phyloP scores from a whole-genome alignment of 78 protist species.

The Pigoraptor vietnamica region DNA sequence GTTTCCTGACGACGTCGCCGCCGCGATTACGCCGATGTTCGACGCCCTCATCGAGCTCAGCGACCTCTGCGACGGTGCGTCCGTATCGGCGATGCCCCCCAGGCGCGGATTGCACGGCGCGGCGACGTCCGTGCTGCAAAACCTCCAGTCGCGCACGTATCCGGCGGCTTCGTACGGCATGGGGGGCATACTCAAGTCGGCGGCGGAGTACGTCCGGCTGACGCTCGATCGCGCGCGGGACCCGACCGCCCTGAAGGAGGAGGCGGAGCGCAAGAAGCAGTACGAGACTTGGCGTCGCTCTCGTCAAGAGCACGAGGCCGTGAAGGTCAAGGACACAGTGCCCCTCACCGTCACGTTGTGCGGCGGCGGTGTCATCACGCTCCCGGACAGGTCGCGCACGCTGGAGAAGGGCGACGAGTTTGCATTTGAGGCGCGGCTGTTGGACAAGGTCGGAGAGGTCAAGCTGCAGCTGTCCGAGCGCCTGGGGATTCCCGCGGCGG shows the following conservation, averaged over 20 bases:
- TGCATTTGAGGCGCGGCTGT: not conserved
- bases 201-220: not conserved
- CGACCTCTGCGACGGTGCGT: not conserved
- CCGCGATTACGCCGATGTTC: not conserved
- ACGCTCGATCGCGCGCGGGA: not conserved
- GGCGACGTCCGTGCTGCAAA: not conserved
- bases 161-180: not conserved
- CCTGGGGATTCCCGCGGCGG: not conserved
- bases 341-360: not conserved
- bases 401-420: not conserved
- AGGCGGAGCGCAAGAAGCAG: not conserved
- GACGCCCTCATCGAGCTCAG: not conserved
- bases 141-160: not conserved
- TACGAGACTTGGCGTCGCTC: not conserved
- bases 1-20: not conserved
- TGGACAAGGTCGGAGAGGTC: not conserved
- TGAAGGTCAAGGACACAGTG: not conserved
- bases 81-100: not conserved
- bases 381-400: not conserved
- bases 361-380: not conserved
- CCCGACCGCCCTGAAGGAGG: not conserved
- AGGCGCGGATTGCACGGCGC: not conserved
- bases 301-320: not conserved
- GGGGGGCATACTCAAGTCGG: not conserved
- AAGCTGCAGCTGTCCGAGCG: not conserved